phyloP scores from a whole-genome alignment of 2,329 filamentous ascomycete species.

The Claviceps sp. region DNA sequence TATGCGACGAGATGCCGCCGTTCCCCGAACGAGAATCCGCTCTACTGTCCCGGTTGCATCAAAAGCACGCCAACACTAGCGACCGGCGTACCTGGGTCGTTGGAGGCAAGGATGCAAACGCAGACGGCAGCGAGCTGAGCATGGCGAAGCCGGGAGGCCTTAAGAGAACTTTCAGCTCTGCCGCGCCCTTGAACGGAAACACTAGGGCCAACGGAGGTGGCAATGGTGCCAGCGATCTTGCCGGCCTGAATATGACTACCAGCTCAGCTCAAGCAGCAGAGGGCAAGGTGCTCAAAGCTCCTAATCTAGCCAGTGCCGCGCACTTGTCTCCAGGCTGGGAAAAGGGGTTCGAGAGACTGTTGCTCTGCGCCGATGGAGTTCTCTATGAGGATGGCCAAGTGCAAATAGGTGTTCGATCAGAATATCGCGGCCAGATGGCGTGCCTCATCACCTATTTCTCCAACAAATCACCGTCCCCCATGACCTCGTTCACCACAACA shows the following conservation, averaged over 20 bases:
- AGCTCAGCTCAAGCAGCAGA: constrained; percentile 39
- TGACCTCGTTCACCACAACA: constrained; percentile 89
- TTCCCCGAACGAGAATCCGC: constrained; percentile 93
- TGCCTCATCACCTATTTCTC: constrained; percentile 92
- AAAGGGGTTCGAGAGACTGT: constrained; percentile 68
- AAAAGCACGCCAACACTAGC: constrained; percentile 84
- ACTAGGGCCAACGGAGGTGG: constrained; percentile 29
- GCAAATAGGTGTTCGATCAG: constrained; percentile 80
- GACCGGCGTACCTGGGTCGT: constrained; percentile 97
- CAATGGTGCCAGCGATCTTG: constrained; percentile 52
- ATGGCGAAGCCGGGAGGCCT: constrained; percentile 71
- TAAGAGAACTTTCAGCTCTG: constrained; percentile 70
- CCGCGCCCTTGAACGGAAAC: constrained; percentile 30
- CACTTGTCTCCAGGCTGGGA: constrained; percentile 95
- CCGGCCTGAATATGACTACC: constrained; percentile 66
- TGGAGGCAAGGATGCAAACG: constrained; percentile 89
- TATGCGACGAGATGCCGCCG: constrained; percentile 97
- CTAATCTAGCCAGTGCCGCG: constrained; percentile 82
- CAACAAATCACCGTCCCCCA: constrained; percentile 76
- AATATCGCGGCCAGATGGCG: constrained; percentile 90
- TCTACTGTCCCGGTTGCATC: constrained; percentile 78
- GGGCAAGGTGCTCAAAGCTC: constrained; percentile 46
- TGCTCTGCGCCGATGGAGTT: constrained; percentile 71
- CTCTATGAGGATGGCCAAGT: constrained; percentile 92
- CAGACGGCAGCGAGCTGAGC: constrained; percentile 63